Base-by-base conservation (phyloP, 1,284 basidiomycete genomes). In the Sporisorium scitamineum region DNA sequence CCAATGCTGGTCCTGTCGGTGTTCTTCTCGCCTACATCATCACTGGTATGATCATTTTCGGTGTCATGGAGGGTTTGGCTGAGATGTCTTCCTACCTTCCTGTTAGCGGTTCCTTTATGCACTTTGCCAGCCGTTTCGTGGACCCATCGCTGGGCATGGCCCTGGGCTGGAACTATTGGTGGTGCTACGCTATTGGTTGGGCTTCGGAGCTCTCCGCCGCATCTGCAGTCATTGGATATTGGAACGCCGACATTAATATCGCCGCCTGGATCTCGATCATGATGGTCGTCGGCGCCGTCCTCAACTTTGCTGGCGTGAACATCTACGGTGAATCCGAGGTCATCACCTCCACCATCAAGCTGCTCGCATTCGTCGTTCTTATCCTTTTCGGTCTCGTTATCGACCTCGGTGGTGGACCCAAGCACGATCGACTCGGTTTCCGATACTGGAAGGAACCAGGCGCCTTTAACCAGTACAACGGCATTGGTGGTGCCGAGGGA, bases 91-190 rank as follows among this genome's bases (percentile, higher is more conserved):
- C 79, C 8, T 61, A 78, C 41, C 62, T 80, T 16, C 81, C 83
- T 9, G 79, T 83, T n/a, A 74, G 77, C 3, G 83, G 83, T 5
- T 76, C 77, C 6, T 84, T 84, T 51, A 70, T 78, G 48, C 70
- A 78, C 26, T 83, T 81, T 37, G 75, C 79, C 9, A 66, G 67
- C 13, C 78, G 80, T 3, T 83, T 79, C 54, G 67, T 84, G 37
- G 92, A 93, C 81, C 92, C 92, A 52, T 90, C 92, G 3, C 87
- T 91, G 56, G 92, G 92, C 42, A 92, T 92, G 79, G 90, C 91
- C 5, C 87, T 84, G 2, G 83, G 83, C 10, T 78, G 66, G 73
- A 79, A 78, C 67, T 81, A 79, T 48, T 70, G 66, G 78, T 81
- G 83, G 58, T 82, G 79, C 61, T 74, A 83, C 42, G 76, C 81